phyloP scores from a whole-genome alignment of 208 protist species.

The Crithidia expoeki region DNA sequence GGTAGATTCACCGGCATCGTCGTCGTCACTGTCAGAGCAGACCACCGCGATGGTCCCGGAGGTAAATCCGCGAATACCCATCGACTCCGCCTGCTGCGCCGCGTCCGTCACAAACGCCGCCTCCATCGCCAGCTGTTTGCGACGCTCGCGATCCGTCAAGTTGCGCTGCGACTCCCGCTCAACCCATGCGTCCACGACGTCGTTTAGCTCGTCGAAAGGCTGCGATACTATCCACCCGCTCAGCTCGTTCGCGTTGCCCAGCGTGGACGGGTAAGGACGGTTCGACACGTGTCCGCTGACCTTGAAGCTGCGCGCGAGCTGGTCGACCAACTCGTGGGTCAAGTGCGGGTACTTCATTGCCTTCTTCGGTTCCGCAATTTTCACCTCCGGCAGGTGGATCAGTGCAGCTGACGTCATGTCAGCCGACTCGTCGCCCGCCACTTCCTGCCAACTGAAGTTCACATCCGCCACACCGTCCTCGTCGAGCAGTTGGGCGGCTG shows the following conservation, averaged over 20 bases:
- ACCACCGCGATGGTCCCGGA: slow-evolving; percentile 59
- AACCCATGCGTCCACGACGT: slow-evolving; percentile 69
- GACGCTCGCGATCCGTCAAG: slow-evolving; percentile 70
- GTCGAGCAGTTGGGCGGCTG: slow-evolving; percentile 60
- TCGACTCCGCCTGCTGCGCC: slow-evolving; percentile 83
- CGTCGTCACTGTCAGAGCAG: slow-evolving; percentile 65
- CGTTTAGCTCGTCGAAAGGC: slow-evolving; percentile 82
- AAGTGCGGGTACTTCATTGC: slow-evolving; percentile 56
- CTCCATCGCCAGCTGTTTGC: slow-evolving; percentile 54
- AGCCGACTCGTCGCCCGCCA: slow-evolving; percentile 36
- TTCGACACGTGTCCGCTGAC: slow-evolving; percentile 51
- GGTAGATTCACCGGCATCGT: slow-evolving; percentile 29
- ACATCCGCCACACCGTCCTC: slow-evolving; percentile 62
- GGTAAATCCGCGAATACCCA: slow-evolving; percentile 85
- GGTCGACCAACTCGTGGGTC: slow-evolving; percentile 82
- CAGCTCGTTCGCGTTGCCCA: slow-evolving; percentile 80
- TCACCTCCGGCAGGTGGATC: slow-evolving; percentile 49
- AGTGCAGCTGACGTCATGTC: slow-evolving; percentile 44
- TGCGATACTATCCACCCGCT: slow-evolving; percentile 73
- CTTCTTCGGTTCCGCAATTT: slow-evolving; percentile 26
- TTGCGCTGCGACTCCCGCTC: slow-evolving; percentile 55
- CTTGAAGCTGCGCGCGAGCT: slow-evolving; percentile 63
- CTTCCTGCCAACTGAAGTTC: slow-evolving; percentile 45
- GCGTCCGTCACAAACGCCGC: slow-evolving; percentile 78
- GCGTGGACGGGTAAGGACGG: slow-evolving; percentile 47